phyloP scores from a whole-genome alignment of 345 rosid species.

The Populus simonii region DNA sequence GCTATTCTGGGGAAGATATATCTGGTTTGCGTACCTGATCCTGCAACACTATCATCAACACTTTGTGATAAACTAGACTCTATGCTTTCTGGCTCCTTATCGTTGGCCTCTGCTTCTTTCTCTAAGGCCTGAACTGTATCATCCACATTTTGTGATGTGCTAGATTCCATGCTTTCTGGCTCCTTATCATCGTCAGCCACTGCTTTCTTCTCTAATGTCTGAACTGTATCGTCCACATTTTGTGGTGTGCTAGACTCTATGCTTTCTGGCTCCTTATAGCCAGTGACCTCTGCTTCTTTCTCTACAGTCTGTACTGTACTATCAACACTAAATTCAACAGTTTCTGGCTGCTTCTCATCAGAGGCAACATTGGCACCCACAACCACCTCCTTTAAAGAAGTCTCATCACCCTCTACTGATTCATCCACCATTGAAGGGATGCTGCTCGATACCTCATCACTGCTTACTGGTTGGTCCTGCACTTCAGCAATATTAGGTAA shows the following conservation, averaged over 20 bases:
- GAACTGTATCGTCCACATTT: slow-evolving; percentile 19
- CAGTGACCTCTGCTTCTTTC: slow-evolving; percentile 17
- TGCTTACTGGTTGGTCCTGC: slow-evolving; percentile 22
- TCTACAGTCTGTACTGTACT: slow-evolving; percentile 3
- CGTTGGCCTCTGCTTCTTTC: slow-evolving; percentile 16
- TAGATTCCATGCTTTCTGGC: neutral
- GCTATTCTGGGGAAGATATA: slow-evolving; percentile 28
- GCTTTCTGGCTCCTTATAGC: neutral
- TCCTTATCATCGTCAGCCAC: neutral
- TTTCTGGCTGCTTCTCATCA: slow-evolving; percentile 15
- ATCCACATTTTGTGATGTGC: slow-evolving; percentile 15
- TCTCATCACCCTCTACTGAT: slow-evolving; percentile 22
- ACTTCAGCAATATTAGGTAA: slow-evolving; percentile 30
- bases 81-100: neutral
- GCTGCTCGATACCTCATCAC: slow-evolving; percentile 5
- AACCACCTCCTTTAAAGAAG: slow-evolving; percentile 12
- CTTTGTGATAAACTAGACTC: neutral
- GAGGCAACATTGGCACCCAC: slow-evolving; percentile 9
- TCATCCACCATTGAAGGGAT: slow-evolving; percentile 24
- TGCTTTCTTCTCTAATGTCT: slow-evolving; percentile 13
- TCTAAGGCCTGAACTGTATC: slow-evolving; percentile 3
- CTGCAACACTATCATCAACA: slow-evolving; percentile 30
- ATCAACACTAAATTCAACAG: slow-evolving; percentile 13
- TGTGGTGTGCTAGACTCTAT: slow-evolving; percentile 3
- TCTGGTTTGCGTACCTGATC: slow-evolving; percentile 34